Conservation (phyloP, 371 early-diverging fungal species). For the Mortierella sp. region DNA sequence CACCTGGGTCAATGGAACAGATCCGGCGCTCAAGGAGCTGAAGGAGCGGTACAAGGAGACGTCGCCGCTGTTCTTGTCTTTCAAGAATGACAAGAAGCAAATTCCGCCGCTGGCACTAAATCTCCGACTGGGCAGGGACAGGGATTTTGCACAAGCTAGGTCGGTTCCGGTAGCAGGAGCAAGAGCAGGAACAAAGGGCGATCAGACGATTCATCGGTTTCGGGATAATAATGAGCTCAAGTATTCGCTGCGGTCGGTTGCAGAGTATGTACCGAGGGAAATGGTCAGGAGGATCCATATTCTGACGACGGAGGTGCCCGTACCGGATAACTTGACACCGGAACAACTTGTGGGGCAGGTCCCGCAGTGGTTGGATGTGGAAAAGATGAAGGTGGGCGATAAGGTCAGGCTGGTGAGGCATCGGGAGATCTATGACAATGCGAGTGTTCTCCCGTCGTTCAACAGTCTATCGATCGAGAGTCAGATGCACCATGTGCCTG, state of each 20-base stretch:
- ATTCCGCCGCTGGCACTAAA: background rate
- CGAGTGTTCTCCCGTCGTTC: conserved; percentile 29
- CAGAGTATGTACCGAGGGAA: conserved; percentile 15
- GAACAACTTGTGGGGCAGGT: conserved; percentile 20
- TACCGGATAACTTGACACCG: background rate
- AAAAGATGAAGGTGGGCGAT: background rate
- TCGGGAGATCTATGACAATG: conserved; percentile 25
- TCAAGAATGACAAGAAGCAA: background rate
- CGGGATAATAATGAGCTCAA: conserved; percentile 41
- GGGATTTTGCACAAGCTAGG: too few relatives aligned
- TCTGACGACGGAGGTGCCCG: conserved; percentile 43
- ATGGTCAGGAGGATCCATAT: conserved; percentile 37
- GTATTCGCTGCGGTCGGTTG: conserved; percentile 40
- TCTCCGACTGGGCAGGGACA: too few relatives aligned
- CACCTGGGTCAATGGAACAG: conserved; percentile 58
- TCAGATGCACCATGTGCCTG: conserved; percentile 42
- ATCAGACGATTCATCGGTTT: conserved; percentile 26
- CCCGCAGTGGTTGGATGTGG: conserved; percentile 45
- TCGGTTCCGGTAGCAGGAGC: background rate
- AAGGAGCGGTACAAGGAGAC: conserved; percentile 20
- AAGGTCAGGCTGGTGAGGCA: conserved; percentile 29
- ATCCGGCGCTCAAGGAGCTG: conserved; percentile 19
- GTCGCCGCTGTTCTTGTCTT: conserved; percentile 17
- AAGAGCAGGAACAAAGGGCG: background rate
- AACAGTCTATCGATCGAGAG: conserved; percentile 53